Conservation (phyloP, 2,329 filamentous ascomycete genomes). For the Diaporthe capsici region DNA sequence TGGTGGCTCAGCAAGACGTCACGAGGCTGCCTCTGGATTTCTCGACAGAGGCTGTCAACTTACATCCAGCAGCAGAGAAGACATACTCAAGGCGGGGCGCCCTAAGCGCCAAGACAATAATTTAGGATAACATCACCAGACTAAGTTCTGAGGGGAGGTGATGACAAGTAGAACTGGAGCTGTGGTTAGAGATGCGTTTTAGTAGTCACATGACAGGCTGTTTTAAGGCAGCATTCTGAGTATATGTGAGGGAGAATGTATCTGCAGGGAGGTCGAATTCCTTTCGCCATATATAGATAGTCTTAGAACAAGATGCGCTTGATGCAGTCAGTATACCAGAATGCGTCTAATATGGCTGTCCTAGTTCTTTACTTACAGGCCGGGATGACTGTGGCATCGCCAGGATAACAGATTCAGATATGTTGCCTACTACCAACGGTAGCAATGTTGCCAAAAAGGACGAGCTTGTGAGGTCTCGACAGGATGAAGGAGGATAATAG, state of each 20-base stretch:
- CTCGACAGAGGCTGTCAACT: background rate
- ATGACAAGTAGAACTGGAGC: background rate
- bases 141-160: too few species aligned
- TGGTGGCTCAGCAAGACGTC: background rate
- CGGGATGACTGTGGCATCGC: background rate
- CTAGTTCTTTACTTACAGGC: background rate
- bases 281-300: background rate
- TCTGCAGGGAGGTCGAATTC: background rate
- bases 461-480: background rate
- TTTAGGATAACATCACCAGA: too few species aligned
- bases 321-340: background rate
- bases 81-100: background rate
- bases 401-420: background rate
- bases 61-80: background rate
- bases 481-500: background rate
- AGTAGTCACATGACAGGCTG: rapidly evolving
- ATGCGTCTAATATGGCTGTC: too few species aligned
- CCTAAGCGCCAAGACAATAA: background rate
- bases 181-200: background rate
- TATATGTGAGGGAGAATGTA: background rate
- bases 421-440: background rate
- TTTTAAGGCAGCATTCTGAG: background rate
- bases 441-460: background rate
- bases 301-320: background rate
- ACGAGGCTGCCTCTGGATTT: background rate